Conservation (phyloP, 2,329 filamentous ascomycete species). For the Peltaster fructicola region DNA sequence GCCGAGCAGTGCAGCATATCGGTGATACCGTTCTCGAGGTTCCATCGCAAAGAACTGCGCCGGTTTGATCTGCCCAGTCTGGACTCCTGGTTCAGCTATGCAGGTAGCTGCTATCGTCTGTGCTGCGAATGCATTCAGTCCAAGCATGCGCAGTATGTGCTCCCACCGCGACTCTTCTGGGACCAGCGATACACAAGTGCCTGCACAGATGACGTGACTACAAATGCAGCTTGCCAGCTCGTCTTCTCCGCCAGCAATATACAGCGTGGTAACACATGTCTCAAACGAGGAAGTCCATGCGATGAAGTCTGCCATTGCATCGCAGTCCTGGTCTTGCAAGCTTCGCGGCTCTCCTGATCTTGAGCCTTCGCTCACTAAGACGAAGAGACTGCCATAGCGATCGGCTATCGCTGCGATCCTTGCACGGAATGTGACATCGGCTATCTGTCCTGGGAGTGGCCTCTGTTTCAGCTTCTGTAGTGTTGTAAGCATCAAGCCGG, state of each 20-base stretch:
- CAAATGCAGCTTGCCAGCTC: slow-evolving; percentile 21
- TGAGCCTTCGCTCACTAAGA: slow-evolving; percentile 42
- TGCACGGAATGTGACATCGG: slow-evolving; percentile 31
- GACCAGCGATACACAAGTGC: slow-evolving; percentile 10
- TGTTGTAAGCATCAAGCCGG: slow-evolving; percentile 53
- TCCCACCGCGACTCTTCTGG: slow-evolving; percentile 49
- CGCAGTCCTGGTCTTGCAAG: slow-evolving; percentile 16
- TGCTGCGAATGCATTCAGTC: slow-evolving; percentile 55
- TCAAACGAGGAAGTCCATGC: slow-evolving; percentile 28
- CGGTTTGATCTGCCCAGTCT: too few species aligned
- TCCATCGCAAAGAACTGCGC: too few species aligned
- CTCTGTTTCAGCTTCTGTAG: slow-evolving; percentile 56
- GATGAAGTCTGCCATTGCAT: slow-evolving; percentile 17
- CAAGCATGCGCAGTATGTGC: slow-evolving; percentile 44
- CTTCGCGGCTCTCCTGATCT: not conserved
- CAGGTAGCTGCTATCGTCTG: too few species aligned
- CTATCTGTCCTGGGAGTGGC: slow-evolving; percentile 43
- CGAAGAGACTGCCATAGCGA: slow-evolving; percentile 49
- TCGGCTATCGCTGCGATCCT: slow-evolving; percentile 34
- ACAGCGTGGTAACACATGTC: slow-evolving; percentile 20
- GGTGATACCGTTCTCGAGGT: too few species aligned
- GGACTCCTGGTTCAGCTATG: too few species aligned
- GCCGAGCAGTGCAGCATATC: too few species aligned
- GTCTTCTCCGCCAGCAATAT: slow-evolving; percentile 25
- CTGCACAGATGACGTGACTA: slow-evolving; percentile 17